Conservation (phyloP, 1,284 basidiomycete genomes). For the Ustilago bromivora region DNA sequence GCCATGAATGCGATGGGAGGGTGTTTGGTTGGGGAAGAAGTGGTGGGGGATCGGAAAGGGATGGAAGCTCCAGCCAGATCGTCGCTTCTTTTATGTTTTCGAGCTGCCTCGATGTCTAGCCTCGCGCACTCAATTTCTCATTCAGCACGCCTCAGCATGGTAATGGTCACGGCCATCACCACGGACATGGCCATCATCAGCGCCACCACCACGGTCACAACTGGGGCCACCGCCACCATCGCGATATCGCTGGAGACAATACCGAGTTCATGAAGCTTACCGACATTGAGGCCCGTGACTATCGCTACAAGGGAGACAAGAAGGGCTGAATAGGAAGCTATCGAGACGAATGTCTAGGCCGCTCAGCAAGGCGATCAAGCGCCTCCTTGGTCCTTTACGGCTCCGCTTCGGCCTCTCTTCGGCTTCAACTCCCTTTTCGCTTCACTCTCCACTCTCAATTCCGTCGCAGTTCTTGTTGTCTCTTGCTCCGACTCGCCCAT, state of each 20-base stretch:
- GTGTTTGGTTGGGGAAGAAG: background rate
- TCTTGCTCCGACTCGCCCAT: background rate
- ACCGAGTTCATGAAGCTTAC: no score
- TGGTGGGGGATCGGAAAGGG: background rate
- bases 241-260: no score
- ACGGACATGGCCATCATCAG: background rate
- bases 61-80: background rate
- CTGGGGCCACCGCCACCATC: no score
- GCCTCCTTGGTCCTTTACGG: no score
- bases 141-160: background rate
- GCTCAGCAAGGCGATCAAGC: no score
- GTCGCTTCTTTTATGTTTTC: background rate
- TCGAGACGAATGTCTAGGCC: no score
- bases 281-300: no score
- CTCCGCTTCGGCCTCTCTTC: background rate
- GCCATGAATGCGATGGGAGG: constrained; percentile 23
- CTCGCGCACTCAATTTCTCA: no score
- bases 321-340: no score
- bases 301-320: no score
- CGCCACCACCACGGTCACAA: no score
- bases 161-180: background rate
- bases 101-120: background rate
- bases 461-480: background rate
- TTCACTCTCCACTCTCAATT: background rate
- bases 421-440: background rate